Base-by-base conservation (phyloP, 129 eudicot species). In the Arctium minus region DNA sequence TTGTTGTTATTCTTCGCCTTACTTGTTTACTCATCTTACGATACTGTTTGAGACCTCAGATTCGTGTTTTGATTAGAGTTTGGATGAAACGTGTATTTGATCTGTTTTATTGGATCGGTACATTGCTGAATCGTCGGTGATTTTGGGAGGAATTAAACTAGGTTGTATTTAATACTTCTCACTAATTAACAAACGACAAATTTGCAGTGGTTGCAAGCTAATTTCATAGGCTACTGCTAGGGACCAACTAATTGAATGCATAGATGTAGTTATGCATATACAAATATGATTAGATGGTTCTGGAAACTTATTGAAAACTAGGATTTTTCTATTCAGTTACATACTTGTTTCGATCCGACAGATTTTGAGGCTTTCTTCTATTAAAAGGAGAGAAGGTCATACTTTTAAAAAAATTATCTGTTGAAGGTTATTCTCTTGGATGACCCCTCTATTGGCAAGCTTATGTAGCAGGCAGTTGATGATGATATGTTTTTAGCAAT, bases 101-200 rank as follows among this genome's bases (percentile, higher is more conserved):
- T 87, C 89, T 84, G 40, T 37, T 62, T 9, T 81, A 78, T n/a
- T 29, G 76, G 81, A 84, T 85, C 84, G 83, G 39, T 81, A 32
- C 84, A 78, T 86, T 79, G 87, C 70, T 70, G 37, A 68, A 81
- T 85, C 31, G 12, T 65, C 67, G 53, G 33, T 75, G 81, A 80
- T 80, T 75, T 40, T 62, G 15, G 35, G 78, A 36, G 38, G 29
- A 69, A 42, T 50, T 70, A 75, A 42, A 30, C 60, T 36, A 31
- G 73, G 81, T 22, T 70, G 76, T 76, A 60, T 8, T 85, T 71
- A 78, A 40, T 71, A 72, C 82, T 22, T 70, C 29, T 71, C 78
- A 15, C 35, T 67, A 77, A 77, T 87, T 70, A 70, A 39, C 42
- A 75, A 73, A 31, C n/a, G 84, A 78, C 79, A 83, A 40, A 31